These are phyloP conservation scores for Ocimum tenuiflorum DNA, from an alignment of 257 asterid genomes.

Conservation along the genomic window DNA sequence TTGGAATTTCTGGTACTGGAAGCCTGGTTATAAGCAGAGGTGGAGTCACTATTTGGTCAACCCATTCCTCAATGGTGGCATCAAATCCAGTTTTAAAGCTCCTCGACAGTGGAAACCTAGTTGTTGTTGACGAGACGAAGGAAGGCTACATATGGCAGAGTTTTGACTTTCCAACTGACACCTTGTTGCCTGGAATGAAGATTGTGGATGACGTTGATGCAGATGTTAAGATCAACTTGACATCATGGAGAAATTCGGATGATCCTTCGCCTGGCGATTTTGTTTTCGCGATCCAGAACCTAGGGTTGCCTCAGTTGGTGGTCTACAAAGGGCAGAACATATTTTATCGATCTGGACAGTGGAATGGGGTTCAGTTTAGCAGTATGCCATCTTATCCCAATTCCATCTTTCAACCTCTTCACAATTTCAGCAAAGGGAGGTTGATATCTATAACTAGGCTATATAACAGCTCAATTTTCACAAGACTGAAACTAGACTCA, in stretches of 20 bases:
- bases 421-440: conserved; percentile 4
- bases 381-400: not conserved
- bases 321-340: not conserved
- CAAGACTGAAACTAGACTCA: not conserved
- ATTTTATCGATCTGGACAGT: conserved; percentile 17
- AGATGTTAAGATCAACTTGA: conserved; percentile 12
- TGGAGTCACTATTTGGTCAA: not conserved
- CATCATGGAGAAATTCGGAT: conserved; percentile 31
- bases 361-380: conserved; percentile 30
- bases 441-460: not conserved
- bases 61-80: not conserved
- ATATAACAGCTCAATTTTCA: conserved; percentile 1
- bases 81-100: conserved; percentile 2
- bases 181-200: conserved; percentile 22
- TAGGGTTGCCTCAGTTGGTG: conserved; percentile 21
- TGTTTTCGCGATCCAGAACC: conserved; percentile 1
- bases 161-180: conserved; percentile 22
- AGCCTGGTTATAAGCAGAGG: not conserved
- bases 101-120: conserved; percentile 15
- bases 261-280: conserved; percentile 39
- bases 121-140: not conserved
- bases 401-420: not conserved
- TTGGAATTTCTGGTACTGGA: not conserved
- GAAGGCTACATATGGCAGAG: conserved; percentile 30
- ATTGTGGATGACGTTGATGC: not conserved